phyloP scores from a whole-genome alignment of 257 asterid genomes.

The Solanum arcanum region DNA sequence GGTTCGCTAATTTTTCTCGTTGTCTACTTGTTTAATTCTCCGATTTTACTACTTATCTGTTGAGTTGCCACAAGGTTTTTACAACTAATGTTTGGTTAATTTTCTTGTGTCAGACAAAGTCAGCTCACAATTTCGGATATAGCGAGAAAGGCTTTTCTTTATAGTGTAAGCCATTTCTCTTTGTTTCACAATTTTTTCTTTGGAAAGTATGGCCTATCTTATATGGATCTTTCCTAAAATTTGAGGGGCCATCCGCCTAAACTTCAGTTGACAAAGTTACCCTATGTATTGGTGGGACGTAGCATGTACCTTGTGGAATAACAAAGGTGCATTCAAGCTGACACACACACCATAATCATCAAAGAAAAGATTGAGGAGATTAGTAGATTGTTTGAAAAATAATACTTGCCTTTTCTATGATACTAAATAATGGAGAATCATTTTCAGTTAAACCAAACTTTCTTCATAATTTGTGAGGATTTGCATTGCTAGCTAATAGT shows the following conservation, averaged over 20 bases:
- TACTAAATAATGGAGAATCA: not conserved
- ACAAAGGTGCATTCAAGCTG: not conserved
- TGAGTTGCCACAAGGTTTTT: not conserved
- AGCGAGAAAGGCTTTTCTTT: conserved; percentile 97
- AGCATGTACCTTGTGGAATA: not conserved
- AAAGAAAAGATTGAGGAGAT: not conserved
- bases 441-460: not conserved
- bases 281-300: not conserved
- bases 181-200: not conserved
- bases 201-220: not conserved
- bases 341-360: not conserved
- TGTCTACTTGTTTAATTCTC: not conserved
- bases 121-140: conserved; percentile 93
- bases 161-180: conserved; percentile 58
- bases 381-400: not conserved
- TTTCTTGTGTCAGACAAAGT: conserved; percentile 55
- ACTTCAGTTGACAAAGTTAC: not conserved
- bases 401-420: not conserved
- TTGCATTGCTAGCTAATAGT: not conserved
- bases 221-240: not conserved
- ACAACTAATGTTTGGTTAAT: conserved; percentile 11
- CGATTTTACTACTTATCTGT: not conserved
- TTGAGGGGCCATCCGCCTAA: not conserved
- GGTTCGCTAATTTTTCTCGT: not conserved
- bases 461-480: not conserved